phyloP scores from a whole-genome alignment of 345 rosid genomes.

The Hypericum perforatum region DNA sequence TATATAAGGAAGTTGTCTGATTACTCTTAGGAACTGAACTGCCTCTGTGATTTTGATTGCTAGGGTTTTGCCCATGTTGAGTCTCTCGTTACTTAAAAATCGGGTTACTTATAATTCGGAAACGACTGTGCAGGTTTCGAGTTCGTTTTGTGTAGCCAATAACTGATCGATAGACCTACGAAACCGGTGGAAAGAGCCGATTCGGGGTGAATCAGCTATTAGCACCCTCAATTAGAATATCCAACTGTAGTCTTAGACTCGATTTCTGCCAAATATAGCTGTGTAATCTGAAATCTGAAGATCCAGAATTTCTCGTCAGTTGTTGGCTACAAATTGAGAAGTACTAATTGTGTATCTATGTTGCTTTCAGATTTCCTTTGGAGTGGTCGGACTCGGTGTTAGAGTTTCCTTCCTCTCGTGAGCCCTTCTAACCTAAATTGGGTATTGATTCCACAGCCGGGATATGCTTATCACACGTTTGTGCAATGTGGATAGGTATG shows the following conservation, averaged over 20 bases:
- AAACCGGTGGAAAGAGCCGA: no score
- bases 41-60: not conserved
- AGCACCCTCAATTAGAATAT: no score
- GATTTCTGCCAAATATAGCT: no score
- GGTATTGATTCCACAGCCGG: not conserved
- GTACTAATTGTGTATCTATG: not conserved
- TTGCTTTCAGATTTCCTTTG: constrained; percentile 75
- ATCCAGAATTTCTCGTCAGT: not conserved
- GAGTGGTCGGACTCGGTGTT: constrained; percentile 72
- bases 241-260: no score
- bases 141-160: no score
- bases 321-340: no score
- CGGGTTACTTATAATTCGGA: no score
- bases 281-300: not conserved
- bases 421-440: constrained; percentile 21
- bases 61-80: not conserved
- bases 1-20: constrained; percentile 50
- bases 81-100: no score
- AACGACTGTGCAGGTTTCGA: no score
- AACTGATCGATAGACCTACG: no score
- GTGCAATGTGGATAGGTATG: constrained; percentile 46
- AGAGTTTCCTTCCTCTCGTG: constrained; percentile 75
- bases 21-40: not conserved
- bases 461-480: constrained; percentile 8
- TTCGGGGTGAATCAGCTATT: no score